phyloP scores from a whole-genome alignment of 495 filamentous ascomycete genomes.

The Elaphomyces granulatus region DNA sequence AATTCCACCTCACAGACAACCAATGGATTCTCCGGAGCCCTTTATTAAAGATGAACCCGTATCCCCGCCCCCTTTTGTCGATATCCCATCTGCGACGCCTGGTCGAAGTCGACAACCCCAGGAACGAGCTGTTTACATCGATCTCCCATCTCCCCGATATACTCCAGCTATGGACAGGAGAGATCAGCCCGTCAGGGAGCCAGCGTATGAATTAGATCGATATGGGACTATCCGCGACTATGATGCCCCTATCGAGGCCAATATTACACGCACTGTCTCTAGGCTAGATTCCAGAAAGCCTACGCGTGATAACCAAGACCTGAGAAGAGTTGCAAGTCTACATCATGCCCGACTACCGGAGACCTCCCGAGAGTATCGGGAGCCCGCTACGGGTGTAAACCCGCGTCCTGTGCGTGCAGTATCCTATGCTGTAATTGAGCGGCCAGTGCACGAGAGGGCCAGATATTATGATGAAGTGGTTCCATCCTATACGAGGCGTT shows the following conservation, averaged over 20 bases:
- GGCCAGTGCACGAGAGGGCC: slow-evolving; percentile 29
- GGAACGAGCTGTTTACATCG: slow-evolving; percentile 35
- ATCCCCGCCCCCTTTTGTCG: slow-evolving; percentile 60
- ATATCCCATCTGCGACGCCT: slow-evolving; percentile 27
- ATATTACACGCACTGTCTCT: slow-evolving; percentile 26
- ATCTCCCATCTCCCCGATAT: slow-evolving; percentile 34
- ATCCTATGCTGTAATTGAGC: slow-evolving; percentile 47
- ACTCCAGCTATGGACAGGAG: slow-evolving; percentile 24
- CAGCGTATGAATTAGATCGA: slow-evolving; percentile 23
- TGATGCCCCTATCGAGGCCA: slow-evolving; percentile 26
- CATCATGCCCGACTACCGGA: slow-evolving; percentile 37
- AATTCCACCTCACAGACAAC: slow-evolving; percentile 17
- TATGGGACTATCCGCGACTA: slow-evolving; percentile 10
- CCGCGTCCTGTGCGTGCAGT: slow-evolving; percentile 39
- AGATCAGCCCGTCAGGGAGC: slow-evolving; percentile 17
- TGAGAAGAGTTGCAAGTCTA: slow-evolving; percentile 45
- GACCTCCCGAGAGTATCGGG: slow-evolving; percentile 32
- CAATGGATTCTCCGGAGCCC: slow-evolving; percentile 29
- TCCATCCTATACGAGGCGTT: slow-evolving; percentile 27
- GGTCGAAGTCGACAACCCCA: slow-evolving; percentile 29
- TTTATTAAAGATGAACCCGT: slow-evolving; percentile 79
- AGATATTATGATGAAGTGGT: slow-evolving; percentile 44
- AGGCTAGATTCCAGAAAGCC: slow-evolving; percentile 25
- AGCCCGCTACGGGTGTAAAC: slow-evolving; percentile 24
- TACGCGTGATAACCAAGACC: slow-evolving; percentile 39